Percentiles rank a stretch among this genome's conserved stretches.
Conservation (phyloP, 73 alveolate species). For the Paramecium sonneborni region DNA sequence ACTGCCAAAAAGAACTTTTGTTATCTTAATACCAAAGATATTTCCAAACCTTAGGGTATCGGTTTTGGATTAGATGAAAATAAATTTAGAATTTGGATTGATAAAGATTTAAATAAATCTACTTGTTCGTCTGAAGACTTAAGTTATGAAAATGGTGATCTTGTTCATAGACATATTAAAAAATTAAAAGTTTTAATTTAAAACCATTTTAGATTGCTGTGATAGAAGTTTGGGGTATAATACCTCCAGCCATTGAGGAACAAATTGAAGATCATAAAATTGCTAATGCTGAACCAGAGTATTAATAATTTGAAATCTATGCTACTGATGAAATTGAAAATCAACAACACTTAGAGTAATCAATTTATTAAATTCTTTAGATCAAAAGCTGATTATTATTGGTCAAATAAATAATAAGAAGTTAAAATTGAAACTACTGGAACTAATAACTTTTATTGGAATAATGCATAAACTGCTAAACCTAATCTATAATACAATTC, state of each 20-base stretch:
- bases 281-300: conserved; percentile 32
- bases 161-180: neutral
- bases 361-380: neutral
- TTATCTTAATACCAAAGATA: conserved; percentile 15
- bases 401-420: neutral
- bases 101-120: neutral
- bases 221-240: conserved; percentile 42
- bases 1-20: conserved; percentile 43
- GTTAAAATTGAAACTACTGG: neutral
- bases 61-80: conserved; percentile 44
- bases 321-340: neutral
- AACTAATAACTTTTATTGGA: neutral
- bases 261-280: neutral
- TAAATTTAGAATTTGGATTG: conserved; percentile 45
- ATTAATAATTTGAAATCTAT: neutral
- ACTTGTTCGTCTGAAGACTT: neutral
- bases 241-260: conserved; percentile 4
- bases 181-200: neutral
- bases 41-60: neutral
- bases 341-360: neutral
- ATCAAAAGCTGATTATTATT: conserved; percentile 45
- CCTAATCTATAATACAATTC: neutral
- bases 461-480: neutral
- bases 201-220: neutral
- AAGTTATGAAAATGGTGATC: conserved; percentile 37